A percentile compares a stretch with the other conserved stretches of the same genome.
These are phyloP conservation scores for Penicillium maclennaniae DNA, from an alignment of 495 filamentous ascomycete species.

Conservation along the genomic window DNA sequence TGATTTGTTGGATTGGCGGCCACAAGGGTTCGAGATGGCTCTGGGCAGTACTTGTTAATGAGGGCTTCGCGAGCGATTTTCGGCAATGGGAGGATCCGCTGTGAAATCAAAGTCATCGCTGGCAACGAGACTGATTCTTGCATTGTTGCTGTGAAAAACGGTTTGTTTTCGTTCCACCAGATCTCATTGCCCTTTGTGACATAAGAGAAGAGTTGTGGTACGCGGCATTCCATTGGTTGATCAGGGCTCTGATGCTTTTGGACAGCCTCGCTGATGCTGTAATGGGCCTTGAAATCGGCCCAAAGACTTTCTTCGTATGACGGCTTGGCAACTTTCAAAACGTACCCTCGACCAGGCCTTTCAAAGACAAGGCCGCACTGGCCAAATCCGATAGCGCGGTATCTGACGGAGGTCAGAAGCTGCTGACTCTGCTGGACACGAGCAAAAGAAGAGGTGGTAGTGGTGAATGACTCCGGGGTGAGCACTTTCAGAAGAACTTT, in stretches of 20 bases:
- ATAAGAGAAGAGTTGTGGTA: conserved; percentile 8
- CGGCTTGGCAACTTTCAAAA: conserved; percentile 16
- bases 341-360: too few relatives aligned
- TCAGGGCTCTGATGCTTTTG: neutral
- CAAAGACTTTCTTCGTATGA: conserved; percentile 16
- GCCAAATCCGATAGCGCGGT: too few relatives aligned
- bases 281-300: conserved; percentile 9
- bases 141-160: conserved; percentile 16
- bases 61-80: conserved; percentile 21
- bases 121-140: conserved; percentile 9
- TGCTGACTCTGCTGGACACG: too few relatives aligned
- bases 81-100: conserved; percentile 37
- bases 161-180: conserved; percentile 23
- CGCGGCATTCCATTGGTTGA: conserved; percentile 1
- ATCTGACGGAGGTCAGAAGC: too few relatives aligned
- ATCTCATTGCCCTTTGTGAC: conserved; percentile 9
- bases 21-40: conserved; percentile 9
- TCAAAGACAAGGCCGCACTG: too few relatives aligned
- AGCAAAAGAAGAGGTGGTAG: too few relatives aligned
- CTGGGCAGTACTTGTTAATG: conserved; percentile 29
- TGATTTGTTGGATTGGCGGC: conserved; percentile 24
- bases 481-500: too few relatives aligned
- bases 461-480: too few relatives aligned
- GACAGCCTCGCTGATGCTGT: neutral
- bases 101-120: conserved; percentile 24